A percentile compares a stretch with the other conserved stretches of the same genome.
phyloP scores from a whole-genome alignment of 176 grass and related monocot species.

The Avena sativa region DNA sequence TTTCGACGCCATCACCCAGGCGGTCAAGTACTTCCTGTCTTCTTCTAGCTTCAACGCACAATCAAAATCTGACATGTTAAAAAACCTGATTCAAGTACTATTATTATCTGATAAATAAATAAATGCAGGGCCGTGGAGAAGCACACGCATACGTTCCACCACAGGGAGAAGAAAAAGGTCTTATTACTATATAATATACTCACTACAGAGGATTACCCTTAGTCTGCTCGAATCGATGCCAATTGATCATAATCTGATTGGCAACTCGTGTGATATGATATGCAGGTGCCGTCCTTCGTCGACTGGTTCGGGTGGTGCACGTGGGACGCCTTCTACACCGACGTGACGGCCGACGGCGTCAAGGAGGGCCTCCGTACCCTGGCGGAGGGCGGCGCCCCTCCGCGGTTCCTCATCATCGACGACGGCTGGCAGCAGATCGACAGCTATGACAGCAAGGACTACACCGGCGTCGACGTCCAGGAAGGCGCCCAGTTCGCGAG shows the following conservation, averaged over 20 bases:
- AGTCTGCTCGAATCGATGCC: not conserved
- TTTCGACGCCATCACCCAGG: slow-evolving; percentile 64
- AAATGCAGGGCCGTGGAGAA: slow-evolving; percentile 72
- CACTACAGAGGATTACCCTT: no score
- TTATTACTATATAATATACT: not conserved
- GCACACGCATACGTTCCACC: slow-evolving; percentile 78
- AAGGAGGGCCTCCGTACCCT: slow-evolving; percentile 69
- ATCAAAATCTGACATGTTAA: not conserved
- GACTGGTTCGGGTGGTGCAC: slow-evolving; percentile 98
- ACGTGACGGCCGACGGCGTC: slow-evolving; percentile 71
- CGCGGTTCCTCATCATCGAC: slow-evolving; percentile 83
- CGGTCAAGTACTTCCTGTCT: slow-evolving; percentile 58
- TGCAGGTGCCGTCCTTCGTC: slow-evolving; percentile 69
- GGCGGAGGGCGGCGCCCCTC: slow-evolving; percentile 62
- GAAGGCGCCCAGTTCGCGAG: slow-evolving; percentile 91
- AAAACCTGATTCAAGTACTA: not conserved
- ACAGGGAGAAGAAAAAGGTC: slow-evolving; percentile 72
- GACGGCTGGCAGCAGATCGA: slow-evolving; percentile 93
- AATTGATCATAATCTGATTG: not conserved
- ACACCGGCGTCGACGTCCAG: slow-evolving; percentile 48
- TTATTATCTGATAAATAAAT: not conserved
- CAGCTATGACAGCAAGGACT: slow-evolving; percentile 38
- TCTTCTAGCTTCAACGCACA: not conserved
- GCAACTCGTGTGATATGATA: not conserved
- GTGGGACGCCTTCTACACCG: slow-evolving; percentile 97